These are phyloP conservation scores for Quercus rubra DNA, from an alignment of 306 rosid species.

Conservation along the genomic window DNA sequence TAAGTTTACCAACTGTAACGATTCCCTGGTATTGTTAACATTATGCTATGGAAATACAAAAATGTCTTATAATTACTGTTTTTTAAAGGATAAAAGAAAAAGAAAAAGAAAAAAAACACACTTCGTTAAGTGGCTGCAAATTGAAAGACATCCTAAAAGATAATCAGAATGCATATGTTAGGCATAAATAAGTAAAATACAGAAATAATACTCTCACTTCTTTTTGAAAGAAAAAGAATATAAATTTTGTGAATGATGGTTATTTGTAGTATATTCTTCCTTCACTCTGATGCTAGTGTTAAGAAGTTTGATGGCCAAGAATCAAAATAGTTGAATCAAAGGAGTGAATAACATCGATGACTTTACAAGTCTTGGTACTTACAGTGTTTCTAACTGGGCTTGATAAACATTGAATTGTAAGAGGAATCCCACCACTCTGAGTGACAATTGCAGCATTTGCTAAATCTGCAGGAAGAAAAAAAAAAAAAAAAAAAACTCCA, in stretches of 20 bases:
- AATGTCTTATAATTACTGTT: too few species aligned
- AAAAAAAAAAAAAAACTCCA: neutral
- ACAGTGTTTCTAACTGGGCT: slow-evolving; percentile 91
- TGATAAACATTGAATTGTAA: slow-evolving; percentile 73
- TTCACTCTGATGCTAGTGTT: slow-evolving; percentile 1
- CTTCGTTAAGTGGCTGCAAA: neutral
- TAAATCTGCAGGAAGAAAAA: slow-evolving; percentile 41
- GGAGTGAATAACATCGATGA: neutral
- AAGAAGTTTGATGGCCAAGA: neutral
- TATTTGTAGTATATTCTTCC: neutral
- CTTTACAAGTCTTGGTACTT: slow-evolving; percentile 32
- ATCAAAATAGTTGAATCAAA: slow-evolving; percentile 3
- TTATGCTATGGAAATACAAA: too few species aligned
- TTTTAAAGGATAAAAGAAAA: neutral
- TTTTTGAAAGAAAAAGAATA: neutral
- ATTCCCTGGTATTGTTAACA: neutral
- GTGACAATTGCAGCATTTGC: slow-evolving; percentile 57
- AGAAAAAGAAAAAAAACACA: neutral
- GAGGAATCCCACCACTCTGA: slow-evolving; percentile 64
- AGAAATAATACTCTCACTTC: neutral
- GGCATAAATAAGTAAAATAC: neutral
- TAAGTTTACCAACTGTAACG: neutral
- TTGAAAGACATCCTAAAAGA: neutral
- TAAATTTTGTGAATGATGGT: neutral
- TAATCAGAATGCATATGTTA: neutral